Conservation (phyloP, 352 stramenopile species). For the Pythium grandisporangium region DNA sequence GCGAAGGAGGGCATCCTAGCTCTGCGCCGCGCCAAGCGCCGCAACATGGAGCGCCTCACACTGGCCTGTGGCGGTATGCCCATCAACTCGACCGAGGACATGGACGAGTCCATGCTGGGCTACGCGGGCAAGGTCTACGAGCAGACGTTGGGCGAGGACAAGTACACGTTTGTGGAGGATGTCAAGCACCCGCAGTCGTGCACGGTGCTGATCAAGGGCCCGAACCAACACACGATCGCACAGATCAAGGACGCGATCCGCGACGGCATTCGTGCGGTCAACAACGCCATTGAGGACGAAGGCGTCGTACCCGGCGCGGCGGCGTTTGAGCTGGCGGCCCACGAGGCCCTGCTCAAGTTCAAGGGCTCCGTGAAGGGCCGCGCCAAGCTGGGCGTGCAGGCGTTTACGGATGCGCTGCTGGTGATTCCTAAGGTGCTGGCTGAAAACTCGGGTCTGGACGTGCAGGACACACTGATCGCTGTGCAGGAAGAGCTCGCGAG, state of each 20-base stretch:
- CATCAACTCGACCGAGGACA: constrained; percentile 98
- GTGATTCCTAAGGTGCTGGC: constrained; percentile 98
- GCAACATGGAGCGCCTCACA: constrained; percentile 99
- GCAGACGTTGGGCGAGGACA: constrained; percentile 97
- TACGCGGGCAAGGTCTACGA: constrained; percentile 97
- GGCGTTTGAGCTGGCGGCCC: constrained; percentile 94
- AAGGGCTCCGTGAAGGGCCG: constrained; percentile 89
- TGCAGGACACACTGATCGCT: constrained; percentile 95
- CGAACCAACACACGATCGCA: constrained; percentile 97
- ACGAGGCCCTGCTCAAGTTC: constrained; percentile 84
- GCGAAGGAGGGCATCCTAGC: constrained; percentile 99
- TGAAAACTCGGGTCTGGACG: constrained; percentile 79
- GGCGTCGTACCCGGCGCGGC: constrained; percentile 94
- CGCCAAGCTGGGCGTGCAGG: constrained; percentile 96
- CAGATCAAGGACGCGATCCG: constrained; percentile 99
- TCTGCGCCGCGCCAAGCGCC: constrained; percentile 95
- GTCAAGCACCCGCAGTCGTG: constrained; percentile 95
- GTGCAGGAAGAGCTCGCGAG: constrained; percentile 94
- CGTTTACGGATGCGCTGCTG: constrained; percentile 96
- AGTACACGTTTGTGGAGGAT: constrained; percentile 99
- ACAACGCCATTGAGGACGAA: constrained; percentile 97
- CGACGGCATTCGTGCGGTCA: constrained; percentile 96
- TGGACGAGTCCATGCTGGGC: constrained; percentile 94
- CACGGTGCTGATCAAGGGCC: constrained; percentile 98
- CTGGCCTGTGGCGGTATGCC: constrained; percentile 97